Evolutionary conservation across 805 yeast species (phyloP).

Genomic region (Ogataea trehalophila): DNA sequence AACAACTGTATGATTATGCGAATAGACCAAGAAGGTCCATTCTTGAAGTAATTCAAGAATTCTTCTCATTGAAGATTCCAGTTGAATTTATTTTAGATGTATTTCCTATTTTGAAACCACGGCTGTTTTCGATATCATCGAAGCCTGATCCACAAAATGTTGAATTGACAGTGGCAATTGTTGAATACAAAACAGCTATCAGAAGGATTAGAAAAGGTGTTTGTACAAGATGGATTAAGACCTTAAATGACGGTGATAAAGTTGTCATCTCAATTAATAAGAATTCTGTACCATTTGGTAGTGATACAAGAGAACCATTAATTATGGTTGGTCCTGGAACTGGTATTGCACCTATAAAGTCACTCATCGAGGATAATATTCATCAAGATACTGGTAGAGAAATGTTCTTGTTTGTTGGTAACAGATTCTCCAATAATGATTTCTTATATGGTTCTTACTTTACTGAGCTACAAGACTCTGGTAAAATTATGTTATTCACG

Average conservation of each 20-base stretch:
- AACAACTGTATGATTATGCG: slow-evolving; percentile 87
- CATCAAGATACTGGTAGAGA: slow-evolving; percentile 20
- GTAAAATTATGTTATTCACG: slow-evolving; percentile 36
- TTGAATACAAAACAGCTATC: slow-evolving; percentile 79
- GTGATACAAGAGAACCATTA: slow-evolving; percentile 36
- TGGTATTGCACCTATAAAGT: slow-evolving; percentile 90
- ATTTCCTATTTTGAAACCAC: slow-evolving; percentile 73
- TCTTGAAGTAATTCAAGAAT: slow-evolving; percentile 78
- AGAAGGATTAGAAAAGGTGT: slow-evolving; percentile 73
- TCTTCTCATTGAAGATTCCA: slow-evolving; percentile 72
- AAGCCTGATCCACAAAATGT: slow-evolving; percentile 35
- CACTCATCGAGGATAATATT: slow-evolving; percentile 46
- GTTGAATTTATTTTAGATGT: slow-evolving; percentile 69
- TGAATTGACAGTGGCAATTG: slow-evolving; percentile 78
- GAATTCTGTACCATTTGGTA: slow-evolving; percentile 37
- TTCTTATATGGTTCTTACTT: slow-evolving; percentile 58
- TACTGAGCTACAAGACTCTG: slow-evolving; percentile 31
- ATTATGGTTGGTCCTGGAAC: slow-evolving; percentile 90
- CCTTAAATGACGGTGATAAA: slow-evolving; percentile 41
- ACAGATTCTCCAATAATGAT: slow-evolving; percentile 62
- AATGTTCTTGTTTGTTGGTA: slow-evolving; percentile 67
- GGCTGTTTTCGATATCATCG: slow-evolving; percentile 84
- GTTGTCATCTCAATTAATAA: slow-evolving; percentile 49
- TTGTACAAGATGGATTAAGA: slow-evolving; percentile 72
- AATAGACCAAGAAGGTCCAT: slow-evolving; percentile 87